Conservation (phyloP, 306 rosid species). For the Vigna hirtella region DNA sequence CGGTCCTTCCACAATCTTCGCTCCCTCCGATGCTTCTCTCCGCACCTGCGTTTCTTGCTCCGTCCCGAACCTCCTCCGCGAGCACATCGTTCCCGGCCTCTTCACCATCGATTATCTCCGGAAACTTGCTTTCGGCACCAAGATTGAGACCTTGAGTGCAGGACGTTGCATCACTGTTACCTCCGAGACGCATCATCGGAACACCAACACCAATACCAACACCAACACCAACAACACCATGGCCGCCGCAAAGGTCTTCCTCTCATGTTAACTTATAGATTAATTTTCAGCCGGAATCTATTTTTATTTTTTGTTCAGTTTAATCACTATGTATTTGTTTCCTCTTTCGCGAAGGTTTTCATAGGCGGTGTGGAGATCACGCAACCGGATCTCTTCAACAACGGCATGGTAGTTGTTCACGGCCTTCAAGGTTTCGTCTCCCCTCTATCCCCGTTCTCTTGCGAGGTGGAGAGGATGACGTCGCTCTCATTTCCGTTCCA, state of each 20-base stretch:
- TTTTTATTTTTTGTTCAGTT: neutral
- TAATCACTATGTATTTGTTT: neutral
- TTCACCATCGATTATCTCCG: conserved; percentile 67
- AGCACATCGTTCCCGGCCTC: conserved; percentile 71
- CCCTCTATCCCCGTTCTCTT: conserved; percentile 68
- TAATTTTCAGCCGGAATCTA: neutral
- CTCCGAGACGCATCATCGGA: conserved; percentile 46
- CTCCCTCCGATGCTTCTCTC: conserved; percentile 69
- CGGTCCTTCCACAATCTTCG: conserved; percentile 75
- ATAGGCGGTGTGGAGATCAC: conserved; percentile 73
- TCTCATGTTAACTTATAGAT: conserved; percentile 28
- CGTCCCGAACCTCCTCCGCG: conserved; percentile 63
- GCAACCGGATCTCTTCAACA: conserved; percentile 69
- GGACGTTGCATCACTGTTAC: conserved; percentile 79
- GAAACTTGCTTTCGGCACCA: conserved; percentile 71
- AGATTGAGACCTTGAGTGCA: conserved; percentile 71
- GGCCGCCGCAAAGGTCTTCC: conserved; percentile 52
- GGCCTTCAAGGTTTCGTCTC: conserved; percentile 72
- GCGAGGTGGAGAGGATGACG: conserved; percentile 67
- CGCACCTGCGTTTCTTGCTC: conserved; percentile 71
- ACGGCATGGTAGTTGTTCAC: conserved; percentile 66
- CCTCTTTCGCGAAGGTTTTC: conserved; percentile 51
- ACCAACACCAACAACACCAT: conserved; percentile 16
- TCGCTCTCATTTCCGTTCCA: conserved; percentile 65
- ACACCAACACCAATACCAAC: conserved; percentile 9